phyloP scores from a whole-genome alignment of 148 eudicot species.

The Rhododendron kiyosumense region DNA sequence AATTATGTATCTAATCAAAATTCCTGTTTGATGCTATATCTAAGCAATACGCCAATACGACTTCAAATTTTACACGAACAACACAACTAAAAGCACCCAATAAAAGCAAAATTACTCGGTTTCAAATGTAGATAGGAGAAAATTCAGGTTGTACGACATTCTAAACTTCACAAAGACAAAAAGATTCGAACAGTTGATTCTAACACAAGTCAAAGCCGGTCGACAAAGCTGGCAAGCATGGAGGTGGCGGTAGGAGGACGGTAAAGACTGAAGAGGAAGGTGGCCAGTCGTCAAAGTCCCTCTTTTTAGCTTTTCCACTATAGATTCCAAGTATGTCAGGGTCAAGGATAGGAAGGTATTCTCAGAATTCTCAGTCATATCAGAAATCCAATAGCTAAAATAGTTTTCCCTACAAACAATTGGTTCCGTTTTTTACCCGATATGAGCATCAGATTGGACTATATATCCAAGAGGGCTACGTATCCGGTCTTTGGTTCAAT shows the following conservation, averaged over 20 bases:
- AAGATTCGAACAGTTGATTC: background rate
- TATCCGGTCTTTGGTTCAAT: background rate
- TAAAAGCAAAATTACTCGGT: background rate
- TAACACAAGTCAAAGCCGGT: background rate
- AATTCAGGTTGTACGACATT: background rate
- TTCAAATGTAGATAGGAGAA: background rate
- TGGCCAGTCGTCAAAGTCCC: background rate
- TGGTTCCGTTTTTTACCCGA: background rate
- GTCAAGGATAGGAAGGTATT: background rate
- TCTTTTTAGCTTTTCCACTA: background rate
- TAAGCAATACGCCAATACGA: background rate
- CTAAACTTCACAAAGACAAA: background rate
- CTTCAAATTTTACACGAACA: background rate
- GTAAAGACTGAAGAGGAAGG: background rate
- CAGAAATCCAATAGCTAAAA: background rate
- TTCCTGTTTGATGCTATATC: background rate
- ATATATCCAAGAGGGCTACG: background rate
- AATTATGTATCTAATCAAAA: background rate
- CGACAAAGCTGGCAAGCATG: background rate
- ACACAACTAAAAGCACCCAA: background rate
- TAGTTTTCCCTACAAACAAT: background rate
- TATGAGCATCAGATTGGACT: background rate
- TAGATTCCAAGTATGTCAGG: background rate
- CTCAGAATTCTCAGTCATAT: background rate
- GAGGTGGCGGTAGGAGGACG: background rate